Conservation (phyloP, 2,329 filamentous ascomycete genomes). For the Fusarium humuli region DNA sequence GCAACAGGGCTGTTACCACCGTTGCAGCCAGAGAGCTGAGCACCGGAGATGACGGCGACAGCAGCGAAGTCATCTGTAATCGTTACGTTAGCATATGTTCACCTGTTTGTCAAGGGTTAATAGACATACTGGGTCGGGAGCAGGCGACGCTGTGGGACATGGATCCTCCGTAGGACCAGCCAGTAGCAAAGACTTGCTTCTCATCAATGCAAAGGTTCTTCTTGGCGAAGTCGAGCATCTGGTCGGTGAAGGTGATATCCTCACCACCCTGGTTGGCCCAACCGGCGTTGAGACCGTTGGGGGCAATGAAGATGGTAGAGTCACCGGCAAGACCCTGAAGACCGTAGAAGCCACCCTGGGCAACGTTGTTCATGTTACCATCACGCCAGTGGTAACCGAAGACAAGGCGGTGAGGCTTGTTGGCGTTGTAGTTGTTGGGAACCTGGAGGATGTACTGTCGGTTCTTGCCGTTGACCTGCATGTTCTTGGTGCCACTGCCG, state of each 20-base stretch:
- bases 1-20: constrained; percentile 55
- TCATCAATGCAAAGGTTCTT: constrained; percentile 57
- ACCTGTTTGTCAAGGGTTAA: rapidly evolving
- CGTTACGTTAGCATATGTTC: background rate
- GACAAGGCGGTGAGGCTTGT: constrained; percentile 47
- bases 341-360: constrained; percentile 55
- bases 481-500: constrained; percentile 48
- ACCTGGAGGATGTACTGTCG: constrained; percentile 55
- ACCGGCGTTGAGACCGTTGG: constrained; percentile 55
- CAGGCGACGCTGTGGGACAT: constrained; percentile 59
- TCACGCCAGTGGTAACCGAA: constrained; percentile 54
- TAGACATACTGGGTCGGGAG: constrained; percentile 47
- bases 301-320: constrained; percentile 58
- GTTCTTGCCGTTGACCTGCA: constrained; percentile 48
- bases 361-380: constrained; percentile 54
- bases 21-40: constrained; percentile 50
- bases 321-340: constrained; percentile 52
- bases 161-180: constrained; percentile 59
- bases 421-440: constrained; percentile 47
- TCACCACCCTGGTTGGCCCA: constrained; percentile 57
- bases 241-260: constrained; percentile 56
- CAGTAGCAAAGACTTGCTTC: constrained; percentile 56
- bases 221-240: constrained; percentile 54
- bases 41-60: constrained; percentile 52
- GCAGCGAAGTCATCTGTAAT: constrained; percentile 50